Evolutionary conservation across 495 filamentous ascomycete species (phyloP).

Genomic region (Xylaria venustula): DNA sequence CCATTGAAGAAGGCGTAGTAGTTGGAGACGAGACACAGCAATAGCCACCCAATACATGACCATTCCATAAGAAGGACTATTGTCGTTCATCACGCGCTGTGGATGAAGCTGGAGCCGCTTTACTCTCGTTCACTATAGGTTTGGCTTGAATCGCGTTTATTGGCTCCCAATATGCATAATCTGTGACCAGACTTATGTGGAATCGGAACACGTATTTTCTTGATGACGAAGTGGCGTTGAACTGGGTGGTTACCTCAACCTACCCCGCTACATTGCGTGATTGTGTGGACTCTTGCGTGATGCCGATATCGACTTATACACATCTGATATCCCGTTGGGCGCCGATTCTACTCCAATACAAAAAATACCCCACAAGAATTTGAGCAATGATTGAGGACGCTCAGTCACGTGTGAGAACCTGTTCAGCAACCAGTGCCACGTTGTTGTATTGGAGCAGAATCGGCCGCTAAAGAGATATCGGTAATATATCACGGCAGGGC

Average conservation of each 20-base stretch:
- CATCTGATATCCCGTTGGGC: neutral
- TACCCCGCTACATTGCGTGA: conserved; percentile 3
- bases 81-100: too few species aligned
- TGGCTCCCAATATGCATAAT: neutral
- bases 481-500: neutral
- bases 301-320: conserved; percentile 2
- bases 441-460: neutral
- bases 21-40: too few species aligned
- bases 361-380: neutral
- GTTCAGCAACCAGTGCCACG: neutral
- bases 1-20: too few species aligned
- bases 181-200: neutral
- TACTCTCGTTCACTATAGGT: neutral
- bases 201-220: neutral
- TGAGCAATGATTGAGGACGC: neutral
- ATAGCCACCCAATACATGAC: too few species aligned
- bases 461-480: neutral
- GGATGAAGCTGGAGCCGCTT: neutral
- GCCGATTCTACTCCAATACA: neutral
- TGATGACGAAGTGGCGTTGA: neutral
- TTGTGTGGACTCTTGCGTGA: neutral
- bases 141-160: neutral
- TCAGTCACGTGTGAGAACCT: neutral
- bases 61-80: too few species aligned
- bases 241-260: neutral